Conservation (phyloP, 164 flowering plant species). For the Vitis rotundifolia region DNA sequence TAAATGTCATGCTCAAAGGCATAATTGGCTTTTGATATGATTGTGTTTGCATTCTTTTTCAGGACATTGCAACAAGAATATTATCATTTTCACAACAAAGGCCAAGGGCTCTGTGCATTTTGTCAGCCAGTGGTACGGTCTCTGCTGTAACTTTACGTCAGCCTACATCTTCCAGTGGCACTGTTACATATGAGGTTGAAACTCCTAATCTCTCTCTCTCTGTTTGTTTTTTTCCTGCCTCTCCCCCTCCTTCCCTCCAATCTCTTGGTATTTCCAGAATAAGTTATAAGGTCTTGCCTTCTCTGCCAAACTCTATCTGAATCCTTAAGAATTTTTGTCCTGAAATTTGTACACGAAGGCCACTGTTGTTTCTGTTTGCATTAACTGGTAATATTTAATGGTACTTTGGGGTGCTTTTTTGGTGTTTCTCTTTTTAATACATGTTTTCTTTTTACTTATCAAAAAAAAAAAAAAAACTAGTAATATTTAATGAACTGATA, state of each 20-base stretch:
- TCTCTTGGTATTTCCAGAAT: too few species aligned
- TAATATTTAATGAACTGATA: too few species aligned
- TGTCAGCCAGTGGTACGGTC: constrained; percentile 60
- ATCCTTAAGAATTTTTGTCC: background rate
- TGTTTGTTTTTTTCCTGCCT: background rate
- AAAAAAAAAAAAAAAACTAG: too few species aligned
- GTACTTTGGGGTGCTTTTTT: too few species aligned
- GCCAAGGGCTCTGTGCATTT: constrained; percentile 62
- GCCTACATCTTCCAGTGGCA: constrained; percentile 43
- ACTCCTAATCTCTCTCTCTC: background rate
- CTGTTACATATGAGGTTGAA: constrained; percentile 55
- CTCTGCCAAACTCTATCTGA: background rate
- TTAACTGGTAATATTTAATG: too few species aligned
- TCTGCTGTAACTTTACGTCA: constrained; percentile 62
- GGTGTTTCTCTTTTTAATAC: too few species aligned
- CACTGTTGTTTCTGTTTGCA: too few species aligned
- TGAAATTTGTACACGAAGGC: background rate
- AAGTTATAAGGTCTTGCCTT: too few species aligned
- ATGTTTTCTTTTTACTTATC: too few species aligned
- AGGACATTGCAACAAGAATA: constrained; percentile 65
- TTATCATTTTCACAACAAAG: constrained; percentile 59
- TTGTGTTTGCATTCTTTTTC: background rate
- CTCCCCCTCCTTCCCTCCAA: too few species aligned
- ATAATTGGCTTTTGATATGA: background rate
- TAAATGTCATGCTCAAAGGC: background rate